These are phyloP conservation scores for Gossypium davidsonii DNA, from an alignment of 441 rosid species.

Conservation along the genomic window DNA sequence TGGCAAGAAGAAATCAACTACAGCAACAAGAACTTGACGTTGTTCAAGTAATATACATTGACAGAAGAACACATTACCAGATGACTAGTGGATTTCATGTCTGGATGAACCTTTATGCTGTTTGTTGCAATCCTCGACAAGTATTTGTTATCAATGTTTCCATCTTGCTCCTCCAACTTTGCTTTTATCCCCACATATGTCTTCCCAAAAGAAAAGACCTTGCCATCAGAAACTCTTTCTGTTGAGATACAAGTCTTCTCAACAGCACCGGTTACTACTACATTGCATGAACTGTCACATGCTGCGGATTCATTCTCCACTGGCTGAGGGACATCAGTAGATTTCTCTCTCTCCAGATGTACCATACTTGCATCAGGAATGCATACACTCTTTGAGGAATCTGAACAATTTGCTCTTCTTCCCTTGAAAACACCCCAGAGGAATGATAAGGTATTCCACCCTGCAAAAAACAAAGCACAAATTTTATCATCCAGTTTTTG, in stretches of 20 bases:
- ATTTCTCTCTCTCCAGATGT: constrained; percentile 23
- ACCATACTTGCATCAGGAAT: constrained; percentile 32
- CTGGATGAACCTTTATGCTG: constrained; percentile 21
- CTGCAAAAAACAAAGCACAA: constrained; percentile 42
- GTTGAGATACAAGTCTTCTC: constrained; percentile 16
- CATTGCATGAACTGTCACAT: constrained; percentile 25
- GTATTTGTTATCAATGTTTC: constrained; percentile 21
- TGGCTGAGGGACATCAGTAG: constrained; percentile 23
- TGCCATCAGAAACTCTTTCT: constrained; percentile 25
- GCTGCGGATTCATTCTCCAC: constrained; percentile 32
- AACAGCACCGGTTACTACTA: constrained; percentile 19
- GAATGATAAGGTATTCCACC: constrained; percentile 86
- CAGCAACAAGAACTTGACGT: not conserved
- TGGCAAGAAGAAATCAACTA: not conserved
- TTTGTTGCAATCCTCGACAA: constrained; percentile 17
- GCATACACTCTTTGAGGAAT: constrained; percentile 30
- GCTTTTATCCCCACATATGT: constrained; percentile 15
- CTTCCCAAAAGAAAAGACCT: constrained; percentile 26
- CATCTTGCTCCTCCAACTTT: constrained; percentile 24
- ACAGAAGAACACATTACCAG: constrained; percentile 26
- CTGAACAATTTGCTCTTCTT: constrained; percentile 38
- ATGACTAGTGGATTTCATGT: constrained; percentile 25
- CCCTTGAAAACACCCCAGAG: constrained; percentile 95
- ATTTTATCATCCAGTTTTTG: not conserved
- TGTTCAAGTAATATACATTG: constrained; percentile 3